Base-by-base conservation (phyloP, 768 basidiomycete species). In the Rhodotorula graminis region DNA sequence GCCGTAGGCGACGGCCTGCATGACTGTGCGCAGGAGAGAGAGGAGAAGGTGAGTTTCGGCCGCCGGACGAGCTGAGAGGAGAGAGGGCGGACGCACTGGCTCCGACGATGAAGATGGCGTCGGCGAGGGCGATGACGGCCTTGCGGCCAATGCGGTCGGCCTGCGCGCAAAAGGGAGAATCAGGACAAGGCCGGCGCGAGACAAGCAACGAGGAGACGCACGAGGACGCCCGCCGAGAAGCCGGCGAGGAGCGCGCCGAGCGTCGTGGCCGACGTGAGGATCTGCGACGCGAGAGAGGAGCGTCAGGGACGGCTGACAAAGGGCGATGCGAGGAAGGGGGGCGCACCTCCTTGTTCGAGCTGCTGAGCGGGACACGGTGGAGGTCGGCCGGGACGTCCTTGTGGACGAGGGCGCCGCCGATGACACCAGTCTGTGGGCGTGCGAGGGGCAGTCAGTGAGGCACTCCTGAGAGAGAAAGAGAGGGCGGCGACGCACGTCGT, bases 391-490 rank as follows among this genome's bases (percentile, higher is more conserved):
- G 66, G 59, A 77, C 66, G 40, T 73, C 69, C 37, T 66, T 52
- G 65, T 75, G 74, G 44, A 75, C 69, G 61, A 77, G 71, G 16
- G 71, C 74, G 29, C 73, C 76, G 31, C 74, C 74, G 57, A 77
- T 77, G 44, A 77, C 76, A 59, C 76, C 76, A 10, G 76, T 75
- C 65, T 75, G 66, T 12, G 25, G 9, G 25, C 15, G 53, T 2
- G 42, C 27, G 3, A 6, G 49, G 14, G 27, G 18, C 2, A 12
- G n/a, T 47, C 16, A 33, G 31, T 18, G 1, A 12, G 15, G 14
- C 53, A n/a, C n/a, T 25, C 1, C n/a, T 2, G 1, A 15, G 53
- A 2, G 44, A 12, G 5, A 23, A 0, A 11, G 18, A 33, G 15
- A 61, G 9, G 2, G 10, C 2, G 25, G 9, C 9, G 33, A 59